Evolutionary conservation across 2,329 filamentous ascomycete species (phyloP).

Genomic region (Alternaria gansuensis): DNA sequence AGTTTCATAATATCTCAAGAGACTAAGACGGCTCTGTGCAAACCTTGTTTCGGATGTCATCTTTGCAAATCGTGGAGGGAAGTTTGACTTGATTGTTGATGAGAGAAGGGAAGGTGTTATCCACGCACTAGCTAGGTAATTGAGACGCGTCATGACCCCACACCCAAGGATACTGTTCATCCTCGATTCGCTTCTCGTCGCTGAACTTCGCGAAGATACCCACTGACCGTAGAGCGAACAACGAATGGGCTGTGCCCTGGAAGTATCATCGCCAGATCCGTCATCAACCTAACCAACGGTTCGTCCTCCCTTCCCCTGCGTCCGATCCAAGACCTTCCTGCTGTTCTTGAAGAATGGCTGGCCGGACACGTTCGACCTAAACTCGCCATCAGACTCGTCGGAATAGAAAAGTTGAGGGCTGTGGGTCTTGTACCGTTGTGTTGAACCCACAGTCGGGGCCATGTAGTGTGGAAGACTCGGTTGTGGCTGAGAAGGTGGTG

Average conservation of each 20-base stretch:
- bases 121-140: conserved; percentile 9
- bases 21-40: conserved; percentile 8
- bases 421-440: background rate
- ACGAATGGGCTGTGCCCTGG: background rate
- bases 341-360: conserved; percentile 2
- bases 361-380: background rate
- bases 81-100: background rate
- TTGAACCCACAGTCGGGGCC: background rate
- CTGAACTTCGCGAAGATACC: background rate
- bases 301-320: background rate
- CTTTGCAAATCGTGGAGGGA: background rate
- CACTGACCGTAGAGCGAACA: background rate
- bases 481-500: background rate
- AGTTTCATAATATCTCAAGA: conserved; percentile 16
- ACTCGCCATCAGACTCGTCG: conserved; percentile 1
- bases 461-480: conserved; percentile 3
- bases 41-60: background rate
- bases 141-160: conserved; percentile 20
- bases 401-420: conserved; percentile 13
- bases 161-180: background rate
- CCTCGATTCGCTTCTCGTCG: background rate
- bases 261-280: too few species aligned
- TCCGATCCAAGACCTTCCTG: conserved; percentile 8
- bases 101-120: background rate
- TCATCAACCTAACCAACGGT: too few species aligned